A percentile compares a stretch with the other conserved stretches of the same genome.
Conservation (phyloP, 2,329 filamentous ascomycete species). For the Diplocarpon rosae region DNA sequence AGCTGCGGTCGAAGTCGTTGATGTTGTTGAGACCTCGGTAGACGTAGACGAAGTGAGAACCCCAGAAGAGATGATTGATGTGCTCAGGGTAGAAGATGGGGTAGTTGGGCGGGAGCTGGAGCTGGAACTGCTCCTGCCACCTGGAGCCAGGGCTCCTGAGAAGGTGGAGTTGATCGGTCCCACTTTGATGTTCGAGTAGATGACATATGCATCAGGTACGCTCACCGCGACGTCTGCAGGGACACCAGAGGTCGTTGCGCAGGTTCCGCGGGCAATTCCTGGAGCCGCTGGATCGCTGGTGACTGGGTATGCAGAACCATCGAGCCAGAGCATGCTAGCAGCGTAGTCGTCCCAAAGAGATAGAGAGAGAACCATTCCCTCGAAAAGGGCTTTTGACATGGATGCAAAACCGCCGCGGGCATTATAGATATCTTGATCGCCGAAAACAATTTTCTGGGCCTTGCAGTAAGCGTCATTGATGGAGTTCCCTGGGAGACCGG, state of each 20-base stretch:
- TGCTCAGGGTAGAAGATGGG: not conserved
- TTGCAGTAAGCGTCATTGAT: slow-evolving; percentile 47
- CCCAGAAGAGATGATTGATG: slow-evolving; percentile 7
- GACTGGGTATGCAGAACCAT: slow-evolving; percentile 48
- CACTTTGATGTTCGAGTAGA: slow-evolving; percentile 27
- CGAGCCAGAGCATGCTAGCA: slow-evolving; percentile 65
- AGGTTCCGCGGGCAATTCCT: slow-evolving; percentile 44
- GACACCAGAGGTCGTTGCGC: slow-evolving; percentile 39
- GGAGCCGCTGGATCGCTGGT: slow-evolving; percentile 32
- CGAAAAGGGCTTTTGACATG: slow-evolving; percentile 42
- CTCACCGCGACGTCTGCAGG: slow-evolving; percentile 38
- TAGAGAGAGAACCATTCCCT: slow-evolving; percentile 56
- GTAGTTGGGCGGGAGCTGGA: not conserved
- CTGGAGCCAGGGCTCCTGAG: slow-evolving; percentile 1
- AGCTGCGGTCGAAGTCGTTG: not conserved
- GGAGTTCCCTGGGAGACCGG: slow-evolving; percentile 37
- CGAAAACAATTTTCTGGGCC: slow-evolving; percentile 43
- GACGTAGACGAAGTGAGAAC: slow-evolving; percentile 4
- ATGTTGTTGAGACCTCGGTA: slow-evolving; percentile 5
- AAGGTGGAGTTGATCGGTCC: slow-evolving; percentile 26
- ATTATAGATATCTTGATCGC: slow-evolving; percentile 41
- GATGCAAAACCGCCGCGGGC: slow-evolving; percentile 42
- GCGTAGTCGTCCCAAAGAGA: slow-evolving; percentile 45
- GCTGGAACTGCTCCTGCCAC: not conserved
- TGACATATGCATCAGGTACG: slow-evolving; percentile 35